Evolutionary conservation across 202 grass and related monocot genomes (phyloP).

Genomic region (Carex arenaria): DNA sequence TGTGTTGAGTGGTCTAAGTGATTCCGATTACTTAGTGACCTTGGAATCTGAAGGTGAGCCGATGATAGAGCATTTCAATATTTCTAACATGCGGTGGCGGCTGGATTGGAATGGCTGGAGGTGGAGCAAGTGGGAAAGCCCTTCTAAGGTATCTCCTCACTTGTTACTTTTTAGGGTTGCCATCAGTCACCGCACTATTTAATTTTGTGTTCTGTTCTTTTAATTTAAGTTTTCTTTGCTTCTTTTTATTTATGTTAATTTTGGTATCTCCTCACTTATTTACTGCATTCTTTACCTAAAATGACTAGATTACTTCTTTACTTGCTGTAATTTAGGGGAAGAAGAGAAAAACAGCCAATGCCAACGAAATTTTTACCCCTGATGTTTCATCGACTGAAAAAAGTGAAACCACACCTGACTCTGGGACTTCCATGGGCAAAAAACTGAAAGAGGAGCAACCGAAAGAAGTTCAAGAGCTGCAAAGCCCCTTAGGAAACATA

Average conservation of each 20-base stretch:
- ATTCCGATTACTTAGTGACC: constrained; percentile 40
- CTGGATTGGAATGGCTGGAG: constrained; percentile 39
- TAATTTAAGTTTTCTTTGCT: neutral
- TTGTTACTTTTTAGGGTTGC: neutral
- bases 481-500: neutral
- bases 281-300: neutral
- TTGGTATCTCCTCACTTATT: neutral
- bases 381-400: neutral
- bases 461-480: neutral
- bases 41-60: neutral
- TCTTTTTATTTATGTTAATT: neutral
- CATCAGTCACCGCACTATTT: neutral
- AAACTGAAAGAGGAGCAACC: neutral
- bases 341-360: neutral
- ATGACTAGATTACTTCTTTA: neutral
- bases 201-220: neutral
- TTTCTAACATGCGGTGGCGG: constrained; percentile 32
- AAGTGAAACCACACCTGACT: neutral
- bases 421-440: neutral
- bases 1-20: constrained; percentile 16
- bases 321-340: constrained; percentile 14
- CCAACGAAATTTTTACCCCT: neutral
- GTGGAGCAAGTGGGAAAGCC: constrained; percentile 32
- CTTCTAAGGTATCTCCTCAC: constrained; percentile 20
- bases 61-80: constrained; percentile 7